Evolutionary conservation across 169 alveolate species (phyloP).

Genomic region (Miamiensis avidus): DNA sequence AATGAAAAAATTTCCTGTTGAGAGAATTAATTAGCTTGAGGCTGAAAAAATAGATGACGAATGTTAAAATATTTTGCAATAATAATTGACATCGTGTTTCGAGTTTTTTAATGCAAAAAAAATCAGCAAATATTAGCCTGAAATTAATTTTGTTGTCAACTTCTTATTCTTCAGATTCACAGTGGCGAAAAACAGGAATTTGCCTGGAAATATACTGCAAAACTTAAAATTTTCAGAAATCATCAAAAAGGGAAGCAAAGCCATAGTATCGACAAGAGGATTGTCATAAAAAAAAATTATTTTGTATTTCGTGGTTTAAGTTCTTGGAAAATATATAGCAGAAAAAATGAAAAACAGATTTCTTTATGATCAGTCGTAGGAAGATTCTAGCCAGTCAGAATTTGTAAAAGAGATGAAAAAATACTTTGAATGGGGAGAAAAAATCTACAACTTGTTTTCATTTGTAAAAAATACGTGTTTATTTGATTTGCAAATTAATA

Average conservation of each 20-base stretch:
- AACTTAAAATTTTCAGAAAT: not conserved
- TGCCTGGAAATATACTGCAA: not conserved
- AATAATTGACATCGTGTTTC: not conserved
- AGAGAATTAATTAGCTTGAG: not conserved
- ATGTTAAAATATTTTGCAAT: not conserved
- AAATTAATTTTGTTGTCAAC: not conserved
- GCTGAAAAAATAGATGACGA: not conserved
- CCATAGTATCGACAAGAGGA: too few species aligned
- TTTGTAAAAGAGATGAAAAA: too few species aligned
- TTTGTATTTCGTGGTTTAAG: not conserved
- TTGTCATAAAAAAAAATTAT: not conserved
- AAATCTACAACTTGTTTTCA: not conserved
- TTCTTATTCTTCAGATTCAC: not conserved
- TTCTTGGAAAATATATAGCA: not conserved
- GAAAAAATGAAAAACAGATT: too few species aligned
- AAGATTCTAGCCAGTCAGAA: not conserved
- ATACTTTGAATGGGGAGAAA: not conserved
- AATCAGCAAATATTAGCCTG: not conserved
- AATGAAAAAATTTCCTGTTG: not conserved
- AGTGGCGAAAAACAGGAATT: not conserved
- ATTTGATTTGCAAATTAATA: too few species aligned
- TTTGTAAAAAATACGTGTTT: not conserved
- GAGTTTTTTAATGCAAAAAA: not conserved
- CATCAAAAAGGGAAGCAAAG: not conserved
- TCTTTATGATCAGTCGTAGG: not conserved